These are phyloP conservation scores for Medicago ruthenica DNA, from an alignment of 306 rosid genomes.

Conservation along the genomic window DNA sequence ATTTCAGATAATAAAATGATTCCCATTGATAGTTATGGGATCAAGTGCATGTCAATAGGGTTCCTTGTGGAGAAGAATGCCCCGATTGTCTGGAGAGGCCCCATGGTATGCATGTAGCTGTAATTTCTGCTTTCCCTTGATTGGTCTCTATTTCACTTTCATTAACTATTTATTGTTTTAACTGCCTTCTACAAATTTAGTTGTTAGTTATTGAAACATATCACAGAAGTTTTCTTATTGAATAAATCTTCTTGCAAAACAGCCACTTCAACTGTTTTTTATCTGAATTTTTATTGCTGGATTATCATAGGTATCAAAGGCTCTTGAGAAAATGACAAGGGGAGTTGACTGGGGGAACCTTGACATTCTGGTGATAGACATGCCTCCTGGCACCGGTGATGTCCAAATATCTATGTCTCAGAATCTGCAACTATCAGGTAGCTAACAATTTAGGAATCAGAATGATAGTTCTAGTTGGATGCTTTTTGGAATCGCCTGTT, in stretches of 20 bases:
- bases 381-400: slow-evolving; percentile 99
- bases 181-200: slow-evolving; percentile 19
- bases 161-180: slow-evolving; percentile 30
- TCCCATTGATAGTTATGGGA: slow-evolving; percentile 86
- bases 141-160: slow-evolving; percentile 6
- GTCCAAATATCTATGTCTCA: slow-evolving; percentile 91
- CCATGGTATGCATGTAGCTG: slow-evolving; percentile 75
- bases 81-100: slow-evolving; percentile 98
- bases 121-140: not conserved
- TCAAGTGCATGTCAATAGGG: slow-evolving; percentile 97
- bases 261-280: slow-evolving; percentile 19
- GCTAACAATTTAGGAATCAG: slow-evolving; percentile 27
- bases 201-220: slow-evolving; percentile 27
- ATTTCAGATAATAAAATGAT: slow-evolving; percentile 87
- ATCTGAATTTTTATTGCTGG: slow-evolving; percentile 36
- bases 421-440: slow-evolving; percentile 86
- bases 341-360: slow-evolving; percentile 94
- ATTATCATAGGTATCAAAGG: slow-evolving; percentile 76
- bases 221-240: slow-evolving; percentile 18
- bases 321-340: slow-evolving; percentile 88
- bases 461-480: slow-evolving; percentile 26
- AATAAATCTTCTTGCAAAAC: slow-evolving; percentile 16
- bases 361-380: slow-evolving; percentile 90
- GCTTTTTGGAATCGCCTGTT: slow-evolving; percentile 2
- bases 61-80: slow-evolving; percentile 92